Evolutionary conservation across 1,284 basidiomycete species (phyloP).

Genomic region (Pascua guehoae): DNA sequence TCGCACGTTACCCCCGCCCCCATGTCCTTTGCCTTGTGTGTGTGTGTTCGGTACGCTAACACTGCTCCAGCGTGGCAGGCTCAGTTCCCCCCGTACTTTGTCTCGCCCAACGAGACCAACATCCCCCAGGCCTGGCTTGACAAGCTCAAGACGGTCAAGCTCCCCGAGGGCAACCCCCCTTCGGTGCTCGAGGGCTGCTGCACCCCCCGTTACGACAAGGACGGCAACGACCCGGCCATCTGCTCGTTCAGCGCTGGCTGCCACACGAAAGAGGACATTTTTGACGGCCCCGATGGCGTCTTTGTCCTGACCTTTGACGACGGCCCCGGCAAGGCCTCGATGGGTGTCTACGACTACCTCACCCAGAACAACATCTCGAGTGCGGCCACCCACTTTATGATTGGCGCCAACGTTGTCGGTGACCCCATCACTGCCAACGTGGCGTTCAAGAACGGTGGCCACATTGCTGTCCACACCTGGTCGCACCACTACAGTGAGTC

Average conservation of each 20-base stretch:
- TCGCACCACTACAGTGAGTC: conserved; percentile 49
- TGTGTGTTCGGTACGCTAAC: too few species aligned
- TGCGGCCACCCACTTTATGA: conserved; percentile 55
- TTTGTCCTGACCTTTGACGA: conserved; percentile 53
- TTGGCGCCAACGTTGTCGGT: conserved; percentile 10
- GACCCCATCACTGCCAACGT: conserved; percentile 27
- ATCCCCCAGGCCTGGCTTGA: conserved; percentile 29
- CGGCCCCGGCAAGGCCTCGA: conserved; percentile 54
- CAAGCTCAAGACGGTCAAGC: conserved; percentile 15
- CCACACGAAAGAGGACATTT: conserved; percentile 30
- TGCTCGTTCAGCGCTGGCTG: conserved; percentile 47
- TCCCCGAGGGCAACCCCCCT: conserved; percentile 16
- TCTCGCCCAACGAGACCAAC: conserved; percentile 13
- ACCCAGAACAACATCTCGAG: conserved; percentile 51
- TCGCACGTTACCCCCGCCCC: too few species aligned
- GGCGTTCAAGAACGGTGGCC: conserved; percentile 33
- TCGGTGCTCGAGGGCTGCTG: conserved; percentile 19
- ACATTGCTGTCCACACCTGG: conserved; percentile 55
- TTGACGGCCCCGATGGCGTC: conserved; percentile 32
- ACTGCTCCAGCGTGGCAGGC: too few species aligned
- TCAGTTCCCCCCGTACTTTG: too few species aligned
- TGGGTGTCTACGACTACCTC: conserved; percentile 54
- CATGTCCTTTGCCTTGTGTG: too few species aligned
- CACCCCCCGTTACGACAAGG: conserved; percentile 23
- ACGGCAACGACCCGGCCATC: conserved; percentile 28